These are phyloP conservation scores for Cytospora chrysosperma DNA, from an alignment of 2,329 filamentous ascomycete genomes.

Conservation along the genomic window DNA sequence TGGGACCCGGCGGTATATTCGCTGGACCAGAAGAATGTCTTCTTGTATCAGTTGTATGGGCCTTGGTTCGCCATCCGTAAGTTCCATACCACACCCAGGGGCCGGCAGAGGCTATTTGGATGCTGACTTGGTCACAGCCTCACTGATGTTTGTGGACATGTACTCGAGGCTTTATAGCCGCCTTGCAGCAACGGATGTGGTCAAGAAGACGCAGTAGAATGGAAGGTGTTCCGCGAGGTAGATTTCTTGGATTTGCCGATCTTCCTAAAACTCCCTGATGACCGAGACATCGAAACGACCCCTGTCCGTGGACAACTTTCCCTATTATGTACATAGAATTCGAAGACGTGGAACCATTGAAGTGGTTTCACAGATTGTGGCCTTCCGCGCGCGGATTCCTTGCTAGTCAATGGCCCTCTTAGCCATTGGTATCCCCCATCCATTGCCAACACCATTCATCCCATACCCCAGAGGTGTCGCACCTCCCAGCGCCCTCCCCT, in stretches of 20 bases:
- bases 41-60: conserved; percentile 50
- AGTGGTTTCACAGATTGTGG: conserved; percentile 8
- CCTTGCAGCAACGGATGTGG: conserved; percentile 33
- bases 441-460: conserved; percentile 52
- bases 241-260: background rate
- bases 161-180: conserved; percentile 49
- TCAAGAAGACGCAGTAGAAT: conserved; percentile 43
- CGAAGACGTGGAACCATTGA: conserved; percentile 1
- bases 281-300: conserved; percentile 15
- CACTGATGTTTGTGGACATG: conserved; percentile 55
- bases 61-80: conserved; percentile 55
- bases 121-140: conserved; percentile 37
- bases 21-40: conserved; percentile 42
- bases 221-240: background rate
- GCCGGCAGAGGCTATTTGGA: too few relatives aligned
- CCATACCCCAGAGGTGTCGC: conserved; percentile 59
- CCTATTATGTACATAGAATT: conserved; percentile 19
- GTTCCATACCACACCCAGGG: conserved; percentile 30
- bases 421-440: conserved; percentile 53
- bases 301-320: background rate
- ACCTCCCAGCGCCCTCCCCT: conserved; percentile 51
- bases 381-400: conserved; percentile 2
- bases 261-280: background rate
- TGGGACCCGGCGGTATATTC: conserved; percentile 49
- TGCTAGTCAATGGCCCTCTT: conserved; percentile 46